Evolutionary conservation across 176 grass and related monocot species (phyloP).

Genomic region (Cocos nucifera): DNA sequence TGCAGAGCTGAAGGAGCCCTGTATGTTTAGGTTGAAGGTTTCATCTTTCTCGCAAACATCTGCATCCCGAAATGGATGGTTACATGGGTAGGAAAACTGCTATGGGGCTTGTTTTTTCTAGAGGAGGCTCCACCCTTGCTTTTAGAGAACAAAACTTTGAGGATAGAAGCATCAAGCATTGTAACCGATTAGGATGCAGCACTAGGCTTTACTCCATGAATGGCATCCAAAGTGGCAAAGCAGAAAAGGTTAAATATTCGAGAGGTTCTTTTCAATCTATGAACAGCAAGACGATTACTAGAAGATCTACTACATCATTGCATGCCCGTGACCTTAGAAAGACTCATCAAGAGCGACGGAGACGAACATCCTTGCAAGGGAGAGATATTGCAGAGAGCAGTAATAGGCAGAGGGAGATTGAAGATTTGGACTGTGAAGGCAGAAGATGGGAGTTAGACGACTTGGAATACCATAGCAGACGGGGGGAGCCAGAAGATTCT

Average conservation of each 20-base stretch:
- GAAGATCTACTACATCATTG: background rate
- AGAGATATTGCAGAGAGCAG: conserved; percentile 1
- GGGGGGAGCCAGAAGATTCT: too few relatives aligned
- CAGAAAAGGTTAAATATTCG: background rate
- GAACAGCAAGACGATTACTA: background rate
- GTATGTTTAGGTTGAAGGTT: background rate
- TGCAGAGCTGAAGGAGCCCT: too few relatives aligned
- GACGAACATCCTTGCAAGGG: background rate
- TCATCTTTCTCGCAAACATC: background rate
- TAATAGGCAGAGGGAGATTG: background rate
- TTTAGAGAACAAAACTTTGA: background rate
- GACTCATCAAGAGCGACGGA: background rate
- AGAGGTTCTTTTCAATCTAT: background rate
- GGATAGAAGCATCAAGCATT: background rate
- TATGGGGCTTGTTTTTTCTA: background rate
- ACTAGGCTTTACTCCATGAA: background rate
- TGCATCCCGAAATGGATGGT: conserved; percentile 4
- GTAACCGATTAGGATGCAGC: background rate
- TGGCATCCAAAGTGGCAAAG: background rate
- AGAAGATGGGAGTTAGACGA: background rate
- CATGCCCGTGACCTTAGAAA: background rate
- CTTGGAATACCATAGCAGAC: background rate
- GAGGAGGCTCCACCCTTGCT: background rate
- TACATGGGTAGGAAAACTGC: background rate
- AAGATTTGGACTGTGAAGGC: background rate